Base-by-base conservation (phyloP, 2,329 filamentous ascomycete genomes). In the Delphinella strobiligena region DNA sequence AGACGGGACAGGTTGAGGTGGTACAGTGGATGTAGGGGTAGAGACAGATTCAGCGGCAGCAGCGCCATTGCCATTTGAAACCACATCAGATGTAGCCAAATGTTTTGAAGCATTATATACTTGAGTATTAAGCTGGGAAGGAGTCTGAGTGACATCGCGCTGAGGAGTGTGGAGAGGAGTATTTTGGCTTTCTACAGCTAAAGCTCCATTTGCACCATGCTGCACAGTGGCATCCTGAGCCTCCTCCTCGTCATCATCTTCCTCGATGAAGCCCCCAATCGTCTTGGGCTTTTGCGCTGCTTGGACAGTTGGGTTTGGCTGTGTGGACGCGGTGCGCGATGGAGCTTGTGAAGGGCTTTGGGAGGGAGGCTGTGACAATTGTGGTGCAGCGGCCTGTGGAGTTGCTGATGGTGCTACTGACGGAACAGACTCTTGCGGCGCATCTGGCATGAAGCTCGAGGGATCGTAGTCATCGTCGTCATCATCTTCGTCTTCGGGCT, bases 231-330 rank as follows among this genome's bases (percentile, higher is more conserved):
- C 22, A n/a, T 16, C 34, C 17, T 41, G 30, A 31, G 43, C 45
- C 19, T 51, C 49, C 29, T 50, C 54, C 46, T 69, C 66, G 51
- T 69, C 67, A 53, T 75, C 71, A 54, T 72, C 73, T 60, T 78
- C 74, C 56, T 73, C 68, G 60, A 75, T 69, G 65, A 78, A 77
- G 50, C 74, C 74, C 56, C 72, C 73, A 53, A 71, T 69, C 45
- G 67, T 74, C 52, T 66, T 69, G 52, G 68, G 61, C 54, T 68
- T 66, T 48, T 62, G 59, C 51, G 40, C 51, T 37, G 42, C 45
- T 31, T 51, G 45, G 37, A 47, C 49, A 12, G 49, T 43, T 31
- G 19, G 31, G 16, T 14, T 11, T 18, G 27, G 50, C 45, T 47
- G 52, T 48, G 39, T 27, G 41, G 71, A 50, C 54, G 58, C 44